Evolutionary conservation across 805 yeast species (phyloP), one percentile per base, ranked within the genome.

Genomic region (Ogataea pini): DNA sequence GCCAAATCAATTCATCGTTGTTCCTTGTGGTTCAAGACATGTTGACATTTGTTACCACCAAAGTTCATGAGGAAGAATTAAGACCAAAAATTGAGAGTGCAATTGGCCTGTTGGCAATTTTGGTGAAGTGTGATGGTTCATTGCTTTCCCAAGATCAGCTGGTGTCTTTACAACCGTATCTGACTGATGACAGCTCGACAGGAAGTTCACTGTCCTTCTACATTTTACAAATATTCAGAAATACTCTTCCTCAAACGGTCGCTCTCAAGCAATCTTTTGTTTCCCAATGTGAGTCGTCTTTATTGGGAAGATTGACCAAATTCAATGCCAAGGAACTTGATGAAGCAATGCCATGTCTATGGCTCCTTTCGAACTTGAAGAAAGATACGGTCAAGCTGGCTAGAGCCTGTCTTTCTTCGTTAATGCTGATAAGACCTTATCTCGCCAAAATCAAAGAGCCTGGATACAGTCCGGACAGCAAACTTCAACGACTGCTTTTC

Each of bases 271-370:
- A 78, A 0, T 73, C 70, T 2, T 85, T 82, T 56, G 57, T 81
- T 22, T 52, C 63, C 18, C 75, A 72, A 8, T 72, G 83, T 13
- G 84, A 80, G 59, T 58, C 71, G 0, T 71, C 78, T 2, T 57
- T 88, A n/a, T 60, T 86, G 51, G 70, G 70, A 28, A 68, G 78
- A 27, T 63, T 88, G 27, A 83, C 91, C 2, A 83, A 78, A 51
- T 77, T 84, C 65, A 77, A 74, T 44, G 72, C 75, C 0, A 71
- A 63, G 48, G 94, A 87, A 55, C 64, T 88, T 7, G 79, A 79
- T n/a, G 83, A 83, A 58, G 96, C 92, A 0, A 76, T 88, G 63
- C 89, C 90, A 1, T 74, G 88, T 48, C 65, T 80, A 3, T 82
- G 89, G 85, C 64, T 64, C 7, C 67, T 87, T 0, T 74, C 86